Percentiles rank a stretch among this genome's conserved stretches.
Evolutionary conservation across 2,329 filamentous ascomycete genomes (phyloP).

Genomic region (Trichoderma sp.): DNA sequence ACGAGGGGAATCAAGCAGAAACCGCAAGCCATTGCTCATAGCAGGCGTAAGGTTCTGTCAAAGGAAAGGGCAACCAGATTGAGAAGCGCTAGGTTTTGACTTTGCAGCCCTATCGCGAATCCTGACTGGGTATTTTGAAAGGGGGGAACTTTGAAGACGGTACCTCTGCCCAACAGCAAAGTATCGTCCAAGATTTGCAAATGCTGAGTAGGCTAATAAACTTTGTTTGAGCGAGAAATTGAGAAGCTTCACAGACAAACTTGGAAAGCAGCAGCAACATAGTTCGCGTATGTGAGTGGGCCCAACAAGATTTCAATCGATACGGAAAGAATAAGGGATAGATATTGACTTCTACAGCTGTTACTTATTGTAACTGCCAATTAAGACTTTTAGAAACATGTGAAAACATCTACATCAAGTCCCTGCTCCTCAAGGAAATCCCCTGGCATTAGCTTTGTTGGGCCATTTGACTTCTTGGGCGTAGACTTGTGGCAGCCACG

Average conservation of each 20-base stretch:
- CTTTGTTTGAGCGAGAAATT: neutral
- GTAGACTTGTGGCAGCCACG: neutral
- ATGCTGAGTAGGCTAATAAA: neutral
- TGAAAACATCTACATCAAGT: neutral
- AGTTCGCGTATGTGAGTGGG: neutral
- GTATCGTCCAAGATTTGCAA: neutral
- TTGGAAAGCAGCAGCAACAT: neutral
- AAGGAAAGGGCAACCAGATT: neutral
- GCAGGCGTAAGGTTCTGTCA: neutral
- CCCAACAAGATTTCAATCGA: neutral
- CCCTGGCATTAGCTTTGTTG: neutral
- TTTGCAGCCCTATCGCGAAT: neutral
- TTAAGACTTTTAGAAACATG: neutral
- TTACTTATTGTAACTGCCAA: neutral
- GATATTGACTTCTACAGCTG: neutral
- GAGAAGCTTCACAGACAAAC: neutral
- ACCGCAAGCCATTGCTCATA: neutral
- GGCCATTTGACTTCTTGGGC: neutral
- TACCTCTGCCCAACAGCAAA: neutral
- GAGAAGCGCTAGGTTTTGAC: neutral
- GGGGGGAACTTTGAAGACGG: neutral
- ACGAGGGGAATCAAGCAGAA: neutral
- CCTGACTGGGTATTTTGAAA: neutral
- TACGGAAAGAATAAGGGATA: neutral
- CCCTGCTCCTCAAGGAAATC: neutral